phyloP scores from a whole-genome alignment of 2,329 filamentous ascomycete species.

The Xylaria sp. region DNA sequence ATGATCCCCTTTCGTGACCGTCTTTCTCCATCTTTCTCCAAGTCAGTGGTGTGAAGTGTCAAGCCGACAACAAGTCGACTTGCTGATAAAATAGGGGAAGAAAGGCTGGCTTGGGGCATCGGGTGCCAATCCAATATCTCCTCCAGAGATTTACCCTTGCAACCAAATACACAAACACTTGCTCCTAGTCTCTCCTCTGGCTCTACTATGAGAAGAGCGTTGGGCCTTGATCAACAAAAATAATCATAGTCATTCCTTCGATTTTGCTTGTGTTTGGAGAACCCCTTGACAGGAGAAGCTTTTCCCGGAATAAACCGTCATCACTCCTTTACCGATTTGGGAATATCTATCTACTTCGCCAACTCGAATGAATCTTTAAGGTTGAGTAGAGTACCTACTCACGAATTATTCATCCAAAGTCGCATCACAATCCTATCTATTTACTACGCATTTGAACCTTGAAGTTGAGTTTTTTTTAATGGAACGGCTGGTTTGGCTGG shows the following conservation, averaged over 20 bases:
- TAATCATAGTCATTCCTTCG: slow-evolving; percentile 23
- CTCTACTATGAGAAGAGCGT: slow-evolving; percentile 23
- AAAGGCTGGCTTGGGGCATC: slow-evolving; percentile 31
- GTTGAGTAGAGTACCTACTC: neutral
- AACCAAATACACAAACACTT: slow-evolving; percentile 25
- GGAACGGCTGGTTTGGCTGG: slow-evolving; percentile 10
- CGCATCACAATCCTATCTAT: slow-evolving; percentile 9
- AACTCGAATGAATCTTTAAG: neutral
- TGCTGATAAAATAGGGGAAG: slow-evolving; percentile 36
- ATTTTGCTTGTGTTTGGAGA: slow-evolving; percentile 22
- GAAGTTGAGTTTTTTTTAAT: neutral
- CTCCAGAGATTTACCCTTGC: slow-evolving; percentile 33
- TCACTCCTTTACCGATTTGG: slow-evolving; percentile 4
- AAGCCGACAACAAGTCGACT: slow-evolving; percentile 32
- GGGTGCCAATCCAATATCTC: slow-evolving; percentile 28
- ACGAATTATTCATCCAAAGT: slow-evolving; percentile 1
- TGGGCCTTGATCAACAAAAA: slow-evolving; percentile 31
- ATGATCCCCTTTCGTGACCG: slow-evolving; percentile 11
- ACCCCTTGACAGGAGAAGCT: slow-evolving; percentile 14
- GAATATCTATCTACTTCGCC: slow-evolving; percentile 7
- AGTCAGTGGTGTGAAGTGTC: slow-evolving; percentile 25
- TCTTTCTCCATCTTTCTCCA: slow-evolving; percentile 28
- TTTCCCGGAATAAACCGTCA: slow-evolving; percentile 1
- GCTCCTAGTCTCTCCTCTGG: slow-evolving; percentile 25
- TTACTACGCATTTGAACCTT: neutral